A percentile compares a stretch with the other conserved stretches of the same genome.
phyloP scores from a whole-genome alignment of 139 green algal genomes.

The Micractinium sp. region DNA sequence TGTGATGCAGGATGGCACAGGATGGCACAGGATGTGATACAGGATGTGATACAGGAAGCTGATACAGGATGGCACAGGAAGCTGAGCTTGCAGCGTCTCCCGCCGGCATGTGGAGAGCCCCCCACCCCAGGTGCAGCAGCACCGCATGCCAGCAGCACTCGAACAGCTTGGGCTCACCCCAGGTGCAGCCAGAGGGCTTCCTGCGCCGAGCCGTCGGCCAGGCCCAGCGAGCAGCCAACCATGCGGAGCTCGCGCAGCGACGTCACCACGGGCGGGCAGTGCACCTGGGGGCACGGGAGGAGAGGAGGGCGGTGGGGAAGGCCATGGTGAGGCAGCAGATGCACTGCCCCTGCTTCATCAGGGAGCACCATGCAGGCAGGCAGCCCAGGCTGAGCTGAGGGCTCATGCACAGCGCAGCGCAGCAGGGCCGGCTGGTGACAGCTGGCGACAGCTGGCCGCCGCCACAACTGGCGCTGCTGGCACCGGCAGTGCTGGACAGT shows the following conservation, averaged over 20 bases:
- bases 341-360: not conserved
- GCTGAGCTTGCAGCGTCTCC: too few species aligned
- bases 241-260: slow-evolving; percentile 3
- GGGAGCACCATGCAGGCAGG: not conserved
- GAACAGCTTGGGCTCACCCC: not conserved
- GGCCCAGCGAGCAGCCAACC: slow-evolving; percentile 14
- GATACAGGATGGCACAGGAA: not conserved
- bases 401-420: too few species aligned
- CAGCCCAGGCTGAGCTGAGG: not conserved
- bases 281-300: not conserved
- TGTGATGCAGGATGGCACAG: not conserved
- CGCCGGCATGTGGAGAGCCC: not conserved
- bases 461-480: not conserved
- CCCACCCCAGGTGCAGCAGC: not conserved
- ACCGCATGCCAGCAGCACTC: too few species aligned
- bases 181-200: slow-evolving; percentile 13
- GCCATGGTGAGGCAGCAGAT: not conserved
- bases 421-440: too few species aligned
- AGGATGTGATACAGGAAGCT: not conserved
- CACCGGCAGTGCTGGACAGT: not conserved
- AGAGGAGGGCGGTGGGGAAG: not conserved
- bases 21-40: too few species aligned
- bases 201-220: not conserved
- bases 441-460: not conserved
- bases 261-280: not conserved